A percentile compares a stretch with the other conserved stretches of the same genome.
phyloP scores from a whole-genome alignment of 306 rosid genomes.

The Inga laurina region DNA sequence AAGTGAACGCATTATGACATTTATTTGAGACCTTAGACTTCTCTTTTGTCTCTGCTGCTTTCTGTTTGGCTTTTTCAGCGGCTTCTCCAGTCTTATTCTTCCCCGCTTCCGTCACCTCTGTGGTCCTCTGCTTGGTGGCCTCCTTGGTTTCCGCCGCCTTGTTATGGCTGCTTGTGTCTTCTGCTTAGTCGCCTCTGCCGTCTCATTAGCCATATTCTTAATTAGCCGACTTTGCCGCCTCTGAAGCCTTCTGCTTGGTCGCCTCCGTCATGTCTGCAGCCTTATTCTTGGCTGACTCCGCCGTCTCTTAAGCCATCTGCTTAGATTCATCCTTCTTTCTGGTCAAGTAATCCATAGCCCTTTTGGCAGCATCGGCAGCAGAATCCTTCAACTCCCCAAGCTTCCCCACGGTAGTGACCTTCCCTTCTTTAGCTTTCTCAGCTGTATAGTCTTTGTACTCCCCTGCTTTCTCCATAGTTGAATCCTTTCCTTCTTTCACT shows the following conservation, averaged over 20 bases:
- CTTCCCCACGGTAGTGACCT: conserved; percentile 48
- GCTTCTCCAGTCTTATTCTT: conserved; percentile 43
- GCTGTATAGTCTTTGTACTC: conserved; percentile 38
- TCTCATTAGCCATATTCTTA: conserved; percentile 39
- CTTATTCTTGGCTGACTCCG: conserved; percentile 31
- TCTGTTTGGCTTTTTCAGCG: conserved; percentile 15
- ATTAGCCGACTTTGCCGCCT: conserved; percentile 38
- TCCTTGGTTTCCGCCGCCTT: conserved; percentile 37
- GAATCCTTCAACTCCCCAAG: conserved; percentile 59
- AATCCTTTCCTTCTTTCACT: conserved; percentile 27
- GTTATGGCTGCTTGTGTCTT: background rate
- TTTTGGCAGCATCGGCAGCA: conserved; percentile 57
- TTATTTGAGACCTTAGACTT: conserved; percentile 38
- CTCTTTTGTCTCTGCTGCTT: conserved; percentile 31
- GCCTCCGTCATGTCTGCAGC: conserved; percentile 65
- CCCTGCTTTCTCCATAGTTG: background rate
- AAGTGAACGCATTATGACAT: background rate
- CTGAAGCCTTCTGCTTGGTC: conserved; percentile 36
- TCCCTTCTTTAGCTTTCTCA: conserved; percentile 57
- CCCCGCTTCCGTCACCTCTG: conserved; percentile 35
- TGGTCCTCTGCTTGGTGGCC: background rate
- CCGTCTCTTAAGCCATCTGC: conserved; percentile 48
- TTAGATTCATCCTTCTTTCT: conserved; percentile 68
- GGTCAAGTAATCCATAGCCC: conserved; percentile 52
- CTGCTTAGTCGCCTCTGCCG: conserved; percentile 38